Percentiles rank a stretch among this genome's conserved stretches.
These are phyloP conservation scores for Trebouxia gelatinosa DNA, from an alignment of 163 green algal species.

Conservation along the genomic window DNA sequence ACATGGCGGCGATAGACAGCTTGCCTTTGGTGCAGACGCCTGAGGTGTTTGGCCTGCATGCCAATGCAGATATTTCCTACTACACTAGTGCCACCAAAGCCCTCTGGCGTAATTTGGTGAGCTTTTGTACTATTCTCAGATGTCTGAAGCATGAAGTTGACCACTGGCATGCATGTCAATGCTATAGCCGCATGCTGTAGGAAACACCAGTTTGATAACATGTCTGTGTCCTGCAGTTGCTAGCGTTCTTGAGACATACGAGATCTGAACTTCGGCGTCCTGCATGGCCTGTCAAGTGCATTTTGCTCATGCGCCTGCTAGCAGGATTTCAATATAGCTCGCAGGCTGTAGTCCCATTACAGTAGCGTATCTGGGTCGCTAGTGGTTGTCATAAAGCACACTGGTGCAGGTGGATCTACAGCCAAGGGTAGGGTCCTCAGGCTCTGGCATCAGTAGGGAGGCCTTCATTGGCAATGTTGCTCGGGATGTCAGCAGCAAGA, in stretches of 20 bases:
- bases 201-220: too few relatives aligned
- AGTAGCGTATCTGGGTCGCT: background rate
- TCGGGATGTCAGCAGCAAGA: slow-evolving; percentile 63
- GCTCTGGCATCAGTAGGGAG: slow-evolving; percentile 63
- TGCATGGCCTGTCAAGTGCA: too few relatives aligned
- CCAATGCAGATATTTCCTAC: slow-evolving; percentile 92
- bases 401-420: slow-evolving; percentile 57
- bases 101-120: slow-evolving; percentile 73
- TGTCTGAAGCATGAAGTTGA: background rate
- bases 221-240: too few relatives aligned
- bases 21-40: slow-evolving; percentile 79
- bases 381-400: background rate
- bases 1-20: slow-evolving; percentile 66
- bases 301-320: too few relatives aligned
- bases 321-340: too few relatives aligned
- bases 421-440: slow-evolving; percentile 46
- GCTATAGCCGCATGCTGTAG: too few relatives aligned
- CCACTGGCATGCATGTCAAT: too few relatives aligned
- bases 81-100: slow-evolving; percentile 78
- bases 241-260: too few relatives aligned
- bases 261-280: too few relatives aligned
- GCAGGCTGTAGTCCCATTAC: too few relatives aligned
- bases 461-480: slow-evolving; percentile 70
- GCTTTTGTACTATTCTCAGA: background rate
- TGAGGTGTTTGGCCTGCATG: slow-evolving; percentile 83